Evolutionary conservation across 2,329 filamentous ascomycete species (phyloP), one percentile per base, ranked within the genome.

Genomic region (Rhynchosporium secalis): DNA sequence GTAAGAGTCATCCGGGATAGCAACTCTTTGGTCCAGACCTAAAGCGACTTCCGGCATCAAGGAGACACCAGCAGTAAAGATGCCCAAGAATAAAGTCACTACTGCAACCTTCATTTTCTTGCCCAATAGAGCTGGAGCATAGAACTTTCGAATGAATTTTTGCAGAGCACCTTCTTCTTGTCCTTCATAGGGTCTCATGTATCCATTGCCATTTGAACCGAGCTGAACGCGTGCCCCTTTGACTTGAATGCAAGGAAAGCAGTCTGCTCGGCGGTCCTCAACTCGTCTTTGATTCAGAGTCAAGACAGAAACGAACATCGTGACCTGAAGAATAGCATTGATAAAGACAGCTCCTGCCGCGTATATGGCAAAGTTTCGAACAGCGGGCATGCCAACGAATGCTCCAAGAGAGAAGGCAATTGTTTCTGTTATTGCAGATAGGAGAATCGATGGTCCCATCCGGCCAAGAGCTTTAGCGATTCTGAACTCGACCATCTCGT

Each of bases 321-420:
- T 99, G 68, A 98, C 89, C 75, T 99, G 95, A 5, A 99, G 80
- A n/a, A 98, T 75, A 0, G 96, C 96, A 73, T 99, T 99, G 81
- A 99, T 94, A 70, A 98, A 88, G 10, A 99, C 95, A 10, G 95
- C 95, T 56, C 95, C 95, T 1, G 95, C 93, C 12, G 95, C 95
- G 74, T 99, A 99, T 2, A 94, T 88, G 15, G 95, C 96, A 76
- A 99, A 99, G 76, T 99, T 99, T 66, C 92, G 87, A 48, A 99
- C 96, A 1, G 95, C 95, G 15, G 96, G 95, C 95, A 99, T 99
- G 55, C 93, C 93, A 6, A 97, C 96, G 65, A 95, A 94, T 47
- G 92, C 90, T 12, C 95, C 95, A 10, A 99, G 83, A 1, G 92
- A 89, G 75, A 99, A 99, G 2, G 94, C 93, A 29, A 93, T 87